Base-by-base conservation (phyloP, 345 rosid species). In the Turritis glabra region DNA sequence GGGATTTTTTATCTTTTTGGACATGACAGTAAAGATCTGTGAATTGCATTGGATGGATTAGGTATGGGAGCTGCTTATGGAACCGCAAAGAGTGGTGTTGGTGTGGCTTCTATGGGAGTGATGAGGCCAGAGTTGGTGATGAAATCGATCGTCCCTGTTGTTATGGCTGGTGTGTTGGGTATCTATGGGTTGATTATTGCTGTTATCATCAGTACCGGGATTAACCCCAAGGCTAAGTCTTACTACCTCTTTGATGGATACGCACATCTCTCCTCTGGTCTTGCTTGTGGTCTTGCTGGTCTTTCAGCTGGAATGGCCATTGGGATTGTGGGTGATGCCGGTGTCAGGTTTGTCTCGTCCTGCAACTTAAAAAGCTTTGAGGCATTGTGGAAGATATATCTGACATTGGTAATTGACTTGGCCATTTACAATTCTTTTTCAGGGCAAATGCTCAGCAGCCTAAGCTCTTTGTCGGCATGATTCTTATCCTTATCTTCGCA, bases 361-460 rank as follows among this genome's bases (percentile, higher is more conserved):
- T 22, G 9, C 27, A 5, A 58, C 21, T 32, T n/a, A 2, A 1
- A 37, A 23, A 13, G 29, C 9, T 57, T 57, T 13, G 15, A 11
- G 56, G 11, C 15, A 3, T 33, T 58, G 13, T 29, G 65, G 18
- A 17, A 21, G 5, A 19, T 12, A 13, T 22, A 30, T 47, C 0
- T 25, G 8, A 8, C 37, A 32, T 65, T 68, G 19, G 40, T 60
- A 12, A 21, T 63, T 69, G 58, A 68, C 62, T 55, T 63, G 13
- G 6, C 9, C 17, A 4, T 41, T 55, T 77, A 22, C 4, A 0
- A 9, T 50, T 58, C 12, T 26, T 54, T 61, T 79, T 1, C 79
- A 79, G 82, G 75, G 82, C 82, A 11, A 79, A 79, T 69, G 82
- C 82, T 15, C 82, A 79, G 73, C 82, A 79, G 64, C 82, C 82